A percentile compares a stretch with the other conserved stretches of the same genome.
Conservation (phyloP, 164 flowering plant genomes). For the Magnolia sinica region DNA sequence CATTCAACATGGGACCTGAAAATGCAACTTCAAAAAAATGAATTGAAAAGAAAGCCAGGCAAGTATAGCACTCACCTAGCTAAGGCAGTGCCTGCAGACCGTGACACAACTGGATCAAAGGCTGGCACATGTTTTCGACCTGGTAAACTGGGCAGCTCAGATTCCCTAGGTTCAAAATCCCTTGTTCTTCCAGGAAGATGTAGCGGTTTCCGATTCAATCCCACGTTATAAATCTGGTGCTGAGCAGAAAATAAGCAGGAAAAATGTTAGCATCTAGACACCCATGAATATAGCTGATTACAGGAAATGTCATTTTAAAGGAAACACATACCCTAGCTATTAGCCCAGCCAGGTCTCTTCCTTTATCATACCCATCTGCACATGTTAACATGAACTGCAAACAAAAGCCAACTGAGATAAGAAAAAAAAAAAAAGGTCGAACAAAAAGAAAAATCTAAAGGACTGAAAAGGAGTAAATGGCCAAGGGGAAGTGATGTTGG, state of each 20-base stretch:
- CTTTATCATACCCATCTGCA: slow-evolving; percentile 28
- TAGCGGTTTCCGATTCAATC: slow-evolving; percentile 8
- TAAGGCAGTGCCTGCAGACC: slow-evolving; percentile 2
- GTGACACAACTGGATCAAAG: slow-evolving; percentile 16
- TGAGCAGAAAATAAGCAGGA: slow-evolving; percentile 5
- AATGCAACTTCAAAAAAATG: too few relatives aligned
- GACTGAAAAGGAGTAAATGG: neutral
- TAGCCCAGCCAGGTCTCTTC: slow-evolving; percentile 30
- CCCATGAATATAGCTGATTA: neutral
- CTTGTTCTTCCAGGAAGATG: slow-evolving; percentile 5
- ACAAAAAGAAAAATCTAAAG: neutral
- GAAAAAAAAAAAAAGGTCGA: neutral
- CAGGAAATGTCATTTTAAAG: neutral
- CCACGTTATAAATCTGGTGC: slow-evolving; percentile 20
- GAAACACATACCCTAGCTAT: slow-evolving; percentile 29
- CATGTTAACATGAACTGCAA: slow-evolving; percentile 38
- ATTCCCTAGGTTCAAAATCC: slow-evolving; percentile 7
- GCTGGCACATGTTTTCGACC: slow-evolving; percentile 7
- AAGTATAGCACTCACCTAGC: slow-evolving; percentile 3
- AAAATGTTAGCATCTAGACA: neutral
- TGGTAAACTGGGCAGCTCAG: slow-evolving; percentile 15
- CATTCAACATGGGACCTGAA: too few relatives aligned
- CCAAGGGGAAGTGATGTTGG: neutral
- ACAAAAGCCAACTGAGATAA: neutral
- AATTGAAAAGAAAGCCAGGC: neutral